Conservation (phyloP, 2,329 filamentous ascomycete genomes). For the Pseudomassariella vexata region DNA sequence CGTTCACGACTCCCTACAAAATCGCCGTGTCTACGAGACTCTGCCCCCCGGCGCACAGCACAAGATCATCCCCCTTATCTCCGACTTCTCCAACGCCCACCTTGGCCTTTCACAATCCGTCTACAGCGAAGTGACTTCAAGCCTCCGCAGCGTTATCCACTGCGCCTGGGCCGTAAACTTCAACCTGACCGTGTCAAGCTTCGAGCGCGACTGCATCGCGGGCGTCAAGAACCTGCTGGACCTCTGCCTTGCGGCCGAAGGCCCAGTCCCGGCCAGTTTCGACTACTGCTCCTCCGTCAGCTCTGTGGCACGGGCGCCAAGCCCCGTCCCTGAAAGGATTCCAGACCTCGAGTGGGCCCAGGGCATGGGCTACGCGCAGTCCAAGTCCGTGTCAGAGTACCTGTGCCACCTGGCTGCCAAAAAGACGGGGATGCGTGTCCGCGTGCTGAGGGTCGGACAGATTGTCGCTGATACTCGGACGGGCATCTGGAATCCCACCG, state of each 20-base stretch:
- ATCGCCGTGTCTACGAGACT: constrained; percentile 27
- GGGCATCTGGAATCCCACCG: constrained; percentile 46
- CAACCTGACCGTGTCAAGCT: constrained; percentile 43
- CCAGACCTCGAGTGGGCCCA: constrained; percentile 31
- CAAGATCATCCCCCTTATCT: constrained; percentile 31
- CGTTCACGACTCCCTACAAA: constrained; percentile 9
- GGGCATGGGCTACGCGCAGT: constrained; percentile 35
- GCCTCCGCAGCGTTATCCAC: constrained; percentile 40
- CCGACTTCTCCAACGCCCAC: constrained; percentile 30
- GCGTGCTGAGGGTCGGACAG: constrained; percentile 42
- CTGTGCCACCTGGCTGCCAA: constrained; percentile 29
- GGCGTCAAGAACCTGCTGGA: constrained; percentile 37
- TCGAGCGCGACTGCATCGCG: constrained; percentile 40
- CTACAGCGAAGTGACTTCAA: constrained; percentile 20
- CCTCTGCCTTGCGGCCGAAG: constrained; percentile 19
- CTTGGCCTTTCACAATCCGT: constrained; percentile 29
- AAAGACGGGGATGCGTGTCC: constrained; percentile 21
- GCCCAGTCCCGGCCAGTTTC: constrained; percentile 23
- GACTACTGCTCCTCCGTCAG: constrained; percentile 47
- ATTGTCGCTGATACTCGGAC: constrained; percentile 39
- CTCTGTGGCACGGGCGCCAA: constrained; percentile 28
- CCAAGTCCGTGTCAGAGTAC: constrained; percentile 33
- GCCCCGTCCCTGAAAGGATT: constrained; percentile 27
- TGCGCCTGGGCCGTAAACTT: constrained; percentile 53
- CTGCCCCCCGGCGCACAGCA: constrained; percentile 13